Base-by-base conservation (phyloP, 148 eudicot species). In the Arctostaphylos glauca region DNA sequence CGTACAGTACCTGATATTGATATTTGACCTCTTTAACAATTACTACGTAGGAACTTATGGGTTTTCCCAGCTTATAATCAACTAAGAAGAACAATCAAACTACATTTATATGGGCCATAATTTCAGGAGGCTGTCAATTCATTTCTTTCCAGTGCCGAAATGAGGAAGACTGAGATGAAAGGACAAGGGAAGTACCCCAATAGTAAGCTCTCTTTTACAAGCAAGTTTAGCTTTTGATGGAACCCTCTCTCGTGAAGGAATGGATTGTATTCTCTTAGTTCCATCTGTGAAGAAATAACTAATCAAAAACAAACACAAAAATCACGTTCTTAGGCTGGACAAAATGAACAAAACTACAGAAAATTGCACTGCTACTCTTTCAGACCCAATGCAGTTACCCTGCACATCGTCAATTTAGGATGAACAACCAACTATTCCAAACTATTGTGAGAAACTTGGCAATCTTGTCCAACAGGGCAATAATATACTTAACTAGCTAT, bases 161-260 rank as follows among this genome's bases (percentile, higher is more conserved):
- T 23, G 38, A 53, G 52, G 38, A 73, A 15, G 18, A 38, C 46
- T 38, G 43, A 79, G 81, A 73, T 59, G 14, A 83, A 68, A 43
- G 64, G 67, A 52, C 54, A 52, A 66, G 81, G 79, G 47, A 74
- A 48, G 77, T 94, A 94, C 98, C 95, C 89, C 81, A 85, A 84
- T 68, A 84, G 90, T 77, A 90, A 89, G 86, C 94, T 89, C 87
- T 91, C 90, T 84, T 89, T 87, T 38, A 93, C 87, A 71, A 93
- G 89, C 85, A 85, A 68, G 82, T 92, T 93, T 74, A 94, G 87
- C 84, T 91, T 92, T 77, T 92, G 89, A 85, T 93, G 97, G 83
- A 92, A 92, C n/a, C 93, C 94, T 81, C 93, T 91, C 74, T 86
- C 90, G 67, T 94, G 97, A 85, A 86, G 92, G 84, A 90, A 62